A percentile compares a stretch with the other conserved stretches of the same genome.
These are phyloP conservation scores for Hanseniaspora gamundiae DNA, from an alignment of 1,139 yeast genomes.

Conservation along the genomic window DNA sequence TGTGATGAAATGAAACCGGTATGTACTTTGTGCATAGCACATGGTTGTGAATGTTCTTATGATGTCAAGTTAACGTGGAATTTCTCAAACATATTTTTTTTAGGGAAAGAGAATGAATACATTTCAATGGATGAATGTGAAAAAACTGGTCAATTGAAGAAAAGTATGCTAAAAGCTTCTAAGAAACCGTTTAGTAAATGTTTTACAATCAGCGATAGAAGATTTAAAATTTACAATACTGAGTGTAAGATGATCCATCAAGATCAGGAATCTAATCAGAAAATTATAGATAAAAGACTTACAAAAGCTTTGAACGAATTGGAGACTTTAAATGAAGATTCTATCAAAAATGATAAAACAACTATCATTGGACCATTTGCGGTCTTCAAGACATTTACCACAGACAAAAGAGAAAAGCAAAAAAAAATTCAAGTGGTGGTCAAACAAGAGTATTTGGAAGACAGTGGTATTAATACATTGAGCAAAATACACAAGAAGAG, in stretches of 20 bases:
- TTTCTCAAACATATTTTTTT: constrained; percentile 13
- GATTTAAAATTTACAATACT: constrained; percentile 21
- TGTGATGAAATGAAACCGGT: constrained; percentile 19
- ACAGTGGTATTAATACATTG: too few relatives aligned
- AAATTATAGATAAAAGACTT: constrained; percentile 14
- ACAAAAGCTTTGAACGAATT: constrained; percentile 11
- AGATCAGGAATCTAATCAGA: constrained; percentile 13
- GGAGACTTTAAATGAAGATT: constrained; percentile 8
- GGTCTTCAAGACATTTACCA: neutral
- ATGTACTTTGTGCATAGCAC: constrained; percentile 17
- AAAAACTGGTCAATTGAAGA: neutral
- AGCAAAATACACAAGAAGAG: too few relatives aligned
- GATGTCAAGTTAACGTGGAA: constrained; percentile 21
- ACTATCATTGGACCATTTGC: neutral
- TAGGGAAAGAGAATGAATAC: constrained; percentile 1
- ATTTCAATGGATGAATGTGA: neutral
- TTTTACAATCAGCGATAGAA: constrained; percentile 20
- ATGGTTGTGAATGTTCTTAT: constrained; percentile 17
- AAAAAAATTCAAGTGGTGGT: too few relatives aligned
- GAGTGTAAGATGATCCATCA: constrained; percentile 14
- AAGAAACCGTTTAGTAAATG: neutral
- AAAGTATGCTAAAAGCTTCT: neutral
- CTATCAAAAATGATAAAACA: neutral
- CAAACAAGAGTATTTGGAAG: too few relatives aligned
- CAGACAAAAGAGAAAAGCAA: too few relatives aligned